phyloP scores from a whole-genome alignment of 352 stramenopile genomes.

The Phytophthora cajani region DNA sequence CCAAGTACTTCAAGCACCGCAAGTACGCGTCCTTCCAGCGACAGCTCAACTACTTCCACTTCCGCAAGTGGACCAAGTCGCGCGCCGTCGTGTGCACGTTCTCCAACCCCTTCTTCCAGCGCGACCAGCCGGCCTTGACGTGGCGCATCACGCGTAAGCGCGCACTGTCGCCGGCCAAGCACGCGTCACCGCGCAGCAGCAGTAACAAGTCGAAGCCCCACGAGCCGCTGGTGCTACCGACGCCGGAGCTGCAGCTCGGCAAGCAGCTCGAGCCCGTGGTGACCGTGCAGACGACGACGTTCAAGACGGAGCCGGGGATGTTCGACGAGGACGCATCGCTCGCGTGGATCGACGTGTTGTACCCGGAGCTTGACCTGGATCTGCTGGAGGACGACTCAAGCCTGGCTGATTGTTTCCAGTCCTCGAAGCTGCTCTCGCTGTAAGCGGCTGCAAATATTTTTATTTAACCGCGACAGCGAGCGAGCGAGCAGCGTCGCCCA shows the following conservation, averaged over 20 bases:
- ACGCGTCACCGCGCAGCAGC: not conserved
- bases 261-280: constrained; percentile 27
- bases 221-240: constrained; percentile 9
- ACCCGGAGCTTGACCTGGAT: constrained; percentile 58
- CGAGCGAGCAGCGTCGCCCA: constrained; percentile 2
- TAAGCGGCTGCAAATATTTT: constrained; percentile 25
- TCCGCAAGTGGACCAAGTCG: constrained; percentile 90
- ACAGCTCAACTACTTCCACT: constrained; percentile 95
- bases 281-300: constrained; percentile 8
- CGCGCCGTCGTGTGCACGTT: constrained; percentile 77
- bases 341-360: constrained; percentile 75
- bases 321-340: constrained; percentile 41
- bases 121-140: constrained; percentile 63
- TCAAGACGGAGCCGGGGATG: constrained; percentile 5
- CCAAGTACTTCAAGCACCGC: constrained; percentile 94
- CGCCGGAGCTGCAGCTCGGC: constrained; percentile 5
- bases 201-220: not conserved
- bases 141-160: constrained; percentile 75
- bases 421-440: constrained; percentile 21
- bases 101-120: constrained; percentile 72
- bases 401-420: constrained; percentile 23
- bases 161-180: constrained; percentile 25
- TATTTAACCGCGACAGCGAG: constrained; percentile 30
- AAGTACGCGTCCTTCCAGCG: constrained; percentile 95
- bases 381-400: constrained; percentile 25